A percentile compares a stretch with the other conserved stretches of the same genome.
phyloP scores from a whole-genome alignment of 371 early-diverging fungal species.

The Enterocytospora artemiae region DNA sequence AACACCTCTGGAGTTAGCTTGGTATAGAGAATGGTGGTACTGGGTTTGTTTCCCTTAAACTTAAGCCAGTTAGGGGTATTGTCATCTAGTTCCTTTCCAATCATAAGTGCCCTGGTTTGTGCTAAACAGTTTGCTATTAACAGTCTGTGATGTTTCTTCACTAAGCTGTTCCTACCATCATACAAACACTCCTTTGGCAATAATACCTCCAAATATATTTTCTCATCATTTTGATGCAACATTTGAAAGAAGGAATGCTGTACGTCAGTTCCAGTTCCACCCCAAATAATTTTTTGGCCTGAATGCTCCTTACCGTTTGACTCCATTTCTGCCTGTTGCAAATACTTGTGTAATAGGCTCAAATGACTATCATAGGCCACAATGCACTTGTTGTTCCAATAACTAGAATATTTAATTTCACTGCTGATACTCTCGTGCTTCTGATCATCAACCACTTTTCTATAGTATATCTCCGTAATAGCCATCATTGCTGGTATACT shows the following conservation, averaged over 20 bases:
- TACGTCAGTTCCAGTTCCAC: constrained; percentile 94
- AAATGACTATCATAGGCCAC: constrained; percentile 94
- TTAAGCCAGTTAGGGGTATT: constrained; percentile 42
- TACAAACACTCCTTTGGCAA: constrained; percentile 65
- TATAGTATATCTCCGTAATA: constrained; percentile 87
- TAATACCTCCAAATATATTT: constrained; percentile 84
- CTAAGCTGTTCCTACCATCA: constrained; percentile 53
- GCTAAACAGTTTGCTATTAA: constrained; percentile 93
- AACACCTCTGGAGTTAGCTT: constrained; percentile 78
- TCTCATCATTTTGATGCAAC: constrained; percentile 91
- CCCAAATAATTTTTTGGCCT: constrained; percentile 87
- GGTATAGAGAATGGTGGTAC: constrained; percentile 81
- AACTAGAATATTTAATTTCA: constrained; percentile 63
- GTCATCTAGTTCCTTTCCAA: constrained; percentile 70
- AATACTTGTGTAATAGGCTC: constrained; percentile 82
- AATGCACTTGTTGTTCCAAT: constrained; percentile 79
- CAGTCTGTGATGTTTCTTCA: constrained; percentile 72
- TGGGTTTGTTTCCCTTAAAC: constrained; percentile 87
- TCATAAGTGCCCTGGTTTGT: constrained; percentile 89
- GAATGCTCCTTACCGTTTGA: constrained; percentile 90
- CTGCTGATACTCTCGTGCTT: too few species aligned
- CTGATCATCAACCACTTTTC: too few species aligned
- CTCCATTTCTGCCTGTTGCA: constrained; percentile 97
- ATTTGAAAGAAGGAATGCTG: constrained; percentile 98
- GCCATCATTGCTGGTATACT: constrained; percentile 55